Conservation (phyloP, 129 eudicot species). For the Artemisia tridentata region DNA sequence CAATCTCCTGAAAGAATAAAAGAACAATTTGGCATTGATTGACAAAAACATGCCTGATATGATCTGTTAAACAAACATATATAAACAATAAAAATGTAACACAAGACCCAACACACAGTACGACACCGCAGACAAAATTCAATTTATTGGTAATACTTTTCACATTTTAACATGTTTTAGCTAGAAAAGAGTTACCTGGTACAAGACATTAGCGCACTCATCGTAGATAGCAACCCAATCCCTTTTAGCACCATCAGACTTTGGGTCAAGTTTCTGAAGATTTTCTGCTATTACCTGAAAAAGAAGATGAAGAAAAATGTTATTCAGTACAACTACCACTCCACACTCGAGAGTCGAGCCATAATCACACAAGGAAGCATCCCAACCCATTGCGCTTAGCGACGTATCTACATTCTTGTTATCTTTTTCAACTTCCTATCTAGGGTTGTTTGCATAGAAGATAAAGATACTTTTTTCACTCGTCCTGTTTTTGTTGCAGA, state of each 20-base stretch:
- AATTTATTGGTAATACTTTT: neutral
- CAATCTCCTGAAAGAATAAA: slow-evolving; percentile 64
- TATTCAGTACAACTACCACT: neutral
- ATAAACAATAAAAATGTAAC: neutral
- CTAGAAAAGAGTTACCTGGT: slow-evolving; percentile 56
- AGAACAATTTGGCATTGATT: slow-evolving; percentile 6
- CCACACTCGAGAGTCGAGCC: neutral
- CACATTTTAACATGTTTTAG: neutral
- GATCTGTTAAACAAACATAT: neutral
- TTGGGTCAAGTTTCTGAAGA: slow-evolving; percentile 96
- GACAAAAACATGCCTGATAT: neutral
- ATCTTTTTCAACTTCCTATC: neutral
- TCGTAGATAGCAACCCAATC: slow-evolving; percentile 99
- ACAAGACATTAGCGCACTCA: slow-evolving; percentile 95
- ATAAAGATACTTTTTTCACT: too few species aligned
- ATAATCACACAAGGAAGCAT: slow-evolving; percentile 4
- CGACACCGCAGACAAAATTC: neutral
- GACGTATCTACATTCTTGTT: neutral
- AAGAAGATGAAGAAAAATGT: neutral
- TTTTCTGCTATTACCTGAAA: slow-evolving; percentile 91
- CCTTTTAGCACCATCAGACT: slow-evolving; percentile 99
- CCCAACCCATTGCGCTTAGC: slow-evolving; percentile 2
- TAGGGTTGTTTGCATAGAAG: too few species aligned
- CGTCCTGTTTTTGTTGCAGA: too few species aligned
- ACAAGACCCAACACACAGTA: neutral